A percentile compares a stretch with the other conserved stretches of the same genome.
phyloP scores from a whole-genome alignment of 1,284 basidiomycete genomes.

The Ustilago esculenta region DNA sequence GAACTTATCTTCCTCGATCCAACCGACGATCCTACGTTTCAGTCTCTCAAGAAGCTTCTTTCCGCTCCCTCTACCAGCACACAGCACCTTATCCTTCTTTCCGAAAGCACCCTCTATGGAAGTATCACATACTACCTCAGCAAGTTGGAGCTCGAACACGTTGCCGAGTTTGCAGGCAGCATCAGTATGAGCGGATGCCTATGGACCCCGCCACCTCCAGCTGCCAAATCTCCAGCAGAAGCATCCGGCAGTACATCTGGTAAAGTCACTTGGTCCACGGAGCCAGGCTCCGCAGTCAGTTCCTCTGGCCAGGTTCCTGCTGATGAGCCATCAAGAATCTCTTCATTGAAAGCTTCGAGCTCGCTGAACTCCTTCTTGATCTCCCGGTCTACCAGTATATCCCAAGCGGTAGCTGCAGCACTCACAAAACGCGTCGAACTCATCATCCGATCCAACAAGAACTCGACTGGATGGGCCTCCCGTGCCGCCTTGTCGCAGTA shows the following conservation, averaged over 20 bases:
- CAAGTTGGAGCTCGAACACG: slow-evolving; percentile 49
- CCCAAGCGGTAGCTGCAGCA: slow-evolving; percentile 53
- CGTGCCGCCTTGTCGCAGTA: slow-evolving; percentile 48
- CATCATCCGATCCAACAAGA: slow-evolving; percentile 37
- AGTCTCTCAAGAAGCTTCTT: slow-evolving; percentile 57
- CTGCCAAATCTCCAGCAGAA: slow-evolving; percentile 5
- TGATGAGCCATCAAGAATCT: background rate
- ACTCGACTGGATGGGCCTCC: slow-evolving; percentile 45
- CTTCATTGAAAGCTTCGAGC: background rate
- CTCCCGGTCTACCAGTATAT: slow-evolving; percentile 38
- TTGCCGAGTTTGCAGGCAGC: slow-evolving; percentile 50
- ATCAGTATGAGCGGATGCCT: slow-evolving; percentile 54
- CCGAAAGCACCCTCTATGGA: slow-evolving; percentile 53
- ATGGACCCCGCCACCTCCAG: slow-evolving; percentile 48
- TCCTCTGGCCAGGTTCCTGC: background rate
- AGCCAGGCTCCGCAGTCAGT: slow-evolving; percentile 19
- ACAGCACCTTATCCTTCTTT: slow-evolving; percentile 56
- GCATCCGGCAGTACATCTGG: background rate
- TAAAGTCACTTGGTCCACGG: slow-evolving; percentile 35
- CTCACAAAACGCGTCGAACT: slow-evolving; percentile 53
- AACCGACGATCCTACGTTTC: slow-evolving; percentile 53
- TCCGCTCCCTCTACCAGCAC: slow-evolving; percentile 54
- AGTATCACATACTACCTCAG: slow-evolving; percentile 61
- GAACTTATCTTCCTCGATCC: slow-evolving; percentile 47
- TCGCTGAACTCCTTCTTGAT: slow-evolving; percentile 41